phyloP scores from a whole-genome alignment of 805 yeast genomes.

The Pichia kluyveri region DNA sequence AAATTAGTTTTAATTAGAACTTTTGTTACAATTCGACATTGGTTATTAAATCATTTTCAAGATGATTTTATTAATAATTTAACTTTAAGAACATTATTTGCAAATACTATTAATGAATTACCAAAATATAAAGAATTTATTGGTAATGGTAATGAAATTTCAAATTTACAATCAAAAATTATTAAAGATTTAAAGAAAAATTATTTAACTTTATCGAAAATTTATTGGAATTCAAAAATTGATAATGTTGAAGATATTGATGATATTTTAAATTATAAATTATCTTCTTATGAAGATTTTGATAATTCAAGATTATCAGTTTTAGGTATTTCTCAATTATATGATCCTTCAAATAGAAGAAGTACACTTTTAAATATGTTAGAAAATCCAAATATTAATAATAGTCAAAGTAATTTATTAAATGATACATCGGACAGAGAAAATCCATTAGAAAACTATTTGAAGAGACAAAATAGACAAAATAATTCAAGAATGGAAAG shows the following conservation, averaged over 20 bases:
- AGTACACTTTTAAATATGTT: constrained; percentile 30
- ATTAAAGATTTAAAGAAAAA: constrained; percentile 27
- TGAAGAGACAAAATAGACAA: background rate
- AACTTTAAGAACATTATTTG: constrained; percentile 37
- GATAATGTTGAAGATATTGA: constrained; percentile 5
- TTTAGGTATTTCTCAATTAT: constrained; percentile 29
- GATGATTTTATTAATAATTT: constrained; percentile 65
- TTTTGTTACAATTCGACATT: constrained; percentile 80
- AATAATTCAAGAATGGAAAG: constrained; percentile 3
- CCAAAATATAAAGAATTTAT: constrained; percentile 18
- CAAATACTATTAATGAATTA: constrained; percentile 33
- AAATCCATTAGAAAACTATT: constrained; percentile 1
- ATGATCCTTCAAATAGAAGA: constrained; percentile 32
- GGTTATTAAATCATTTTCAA: constrained; percentile 79
- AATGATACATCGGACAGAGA: background rate
- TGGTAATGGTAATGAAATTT: constrained; percentile 6
- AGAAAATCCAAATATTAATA: constrained; percentile 12
- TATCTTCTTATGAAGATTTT: constrained; percentile 21
- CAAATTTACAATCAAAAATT: constrained; percentile 19
- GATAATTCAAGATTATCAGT: constrained; percentile 27
- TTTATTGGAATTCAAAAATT: constrained; percentile 23
- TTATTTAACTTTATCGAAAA: constrained; percentile 22
- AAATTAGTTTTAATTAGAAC: constrained; percentile 67
- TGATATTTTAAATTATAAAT: constrained; percentile 15
- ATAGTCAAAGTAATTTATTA: constrained; percentile 18